Conservation (phyloP, 1,284 basidiomycete genomes). For the Papiliotrema laurentii region DNA sequence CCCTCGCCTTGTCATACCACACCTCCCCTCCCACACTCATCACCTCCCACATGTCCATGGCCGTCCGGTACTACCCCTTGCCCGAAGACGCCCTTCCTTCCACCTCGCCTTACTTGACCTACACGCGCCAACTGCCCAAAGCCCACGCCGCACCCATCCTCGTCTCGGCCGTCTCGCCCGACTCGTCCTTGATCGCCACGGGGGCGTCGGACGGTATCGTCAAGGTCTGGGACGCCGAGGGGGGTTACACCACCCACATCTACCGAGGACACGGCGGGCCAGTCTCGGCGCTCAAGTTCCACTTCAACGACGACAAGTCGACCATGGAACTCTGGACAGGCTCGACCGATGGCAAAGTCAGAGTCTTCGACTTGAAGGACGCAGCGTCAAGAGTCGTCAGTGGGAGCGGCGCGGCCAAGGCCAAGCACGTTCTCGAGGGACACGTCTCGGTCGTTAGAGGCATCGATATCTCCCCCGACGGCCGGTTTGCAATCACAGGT, state of each 20-base stretch:
- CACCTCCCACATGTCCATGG: slow-evolving; percentile 51
- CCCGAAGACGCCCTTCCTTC: slow-evolving; percentile 21
- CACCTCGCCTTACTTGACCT: slow-evolving; percentile 48
- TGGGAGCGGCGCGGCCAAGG: slow-evolving; percentile 56
- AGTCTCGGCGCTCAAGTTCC: slow-evolving; percentile 81
- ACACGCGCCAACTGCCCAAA: slow-evolving; percentile 66
- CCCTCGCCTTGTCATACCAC: slow-evolving; percentile 47
- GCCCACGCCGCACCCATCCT: slow-evolving; percentile 93
- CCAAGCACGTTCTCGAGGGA: slow-evolving; percentile 75
- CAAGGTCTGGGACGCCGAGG: slow-evolving; percentile 90
- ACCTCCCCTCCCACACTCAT: slow-evolving; percentile 49
- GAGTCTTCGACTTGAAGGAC: slow-evolving; percentile 80
- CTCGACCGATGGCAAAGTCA: slow-evolving; percentile 78
- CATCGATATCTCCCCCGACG: slow-evolving; percentile 75
- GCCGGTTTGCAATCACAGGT: slow-evolving; percentile 78
- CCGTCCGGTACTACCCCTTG: slow-evolving; percentile 52
- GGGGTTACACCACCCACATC: slow-evolving; percentile 87
- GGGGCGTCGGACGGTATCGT: slow-evolving; percentile 93
- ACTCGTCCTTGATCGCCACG: slow-evolving; percentile 88
- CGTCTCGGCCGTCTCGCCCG: slow-evolving; percentile 73
- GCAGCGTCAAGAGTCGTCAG: slow-evolving; percentile 54
- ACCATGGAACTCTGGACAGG: slow-evolving; percentile 82
- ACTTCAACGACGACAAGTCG: slow-evolving; percentile 54
- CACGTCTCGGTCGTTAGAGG: slow-evolving; percentile 88
- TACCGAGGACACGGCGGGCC: slow-evolving; percentile 97